Percentiles rank a stretch among this genome's conserved stretches.
phyloP scores from a whole-genome alignment of 2,329 filamentous ascomycete genomes.

The Aspergillus ruber region DNA sequence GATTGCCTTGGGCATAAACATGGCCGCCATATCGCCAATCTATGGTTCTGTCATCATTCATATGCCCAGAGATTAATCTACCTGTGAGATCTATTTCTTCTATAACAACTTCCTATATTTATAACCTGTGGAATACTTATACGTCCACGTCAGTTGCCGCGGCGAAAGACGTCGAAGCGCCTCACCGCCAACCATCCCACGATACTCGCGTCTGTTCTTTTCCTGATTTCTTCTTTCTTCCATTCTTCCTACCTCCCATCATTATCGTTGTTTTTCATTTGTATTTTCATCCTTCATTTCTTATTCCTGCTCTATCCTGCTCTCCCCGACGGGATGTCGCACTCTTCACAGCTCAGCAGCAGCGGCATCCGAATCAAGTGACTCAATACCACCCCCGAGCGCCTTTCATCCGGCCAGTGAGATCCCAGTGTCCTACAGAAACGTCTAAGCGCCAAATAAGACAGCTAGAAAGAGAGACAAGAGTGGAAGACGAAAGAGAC shows the following conservation, averaged over 20 bases:
- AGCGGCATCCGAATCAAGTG: conserved; percentile 10
- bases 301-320: neutral
- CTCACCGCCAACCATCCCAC: neutral
- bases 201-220: conserved; percentile 4
- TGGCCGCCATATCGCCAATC: neutral
- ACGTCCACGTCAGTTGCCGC: neutral
- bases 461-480: neutral
- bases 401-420: conserved; percentile 21
- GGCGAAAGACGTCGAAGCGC: neutral
- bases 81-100: neutral
- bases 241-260: conserved; percentile 4
- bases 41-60: neutral
- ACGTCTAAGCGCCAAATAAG: conserved; percentile 27
- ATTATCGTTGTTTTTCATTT: conserved; percentile 1
- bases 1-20: neutral
- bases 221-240: neutral
- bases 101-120: too few relatives aligned
- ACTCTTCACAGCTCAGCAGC: conserved; percentile 9
- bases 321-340: conserved; percentile 19
- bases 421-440: conserved; percentile 4
- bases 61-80: neutral
- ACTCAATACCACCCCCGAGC: conserved; percentile 19
- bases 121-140: neutral
- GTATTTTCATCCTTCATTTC: conserved; percentile 6
- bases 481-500: too few relatives aligned